Percentiles rank a stretch among this genome's conserved stretches.
Evolutionary conservation across 352 stramenopile species (phyloP).

Genomic region (Globisporangium parvum): DNA sequence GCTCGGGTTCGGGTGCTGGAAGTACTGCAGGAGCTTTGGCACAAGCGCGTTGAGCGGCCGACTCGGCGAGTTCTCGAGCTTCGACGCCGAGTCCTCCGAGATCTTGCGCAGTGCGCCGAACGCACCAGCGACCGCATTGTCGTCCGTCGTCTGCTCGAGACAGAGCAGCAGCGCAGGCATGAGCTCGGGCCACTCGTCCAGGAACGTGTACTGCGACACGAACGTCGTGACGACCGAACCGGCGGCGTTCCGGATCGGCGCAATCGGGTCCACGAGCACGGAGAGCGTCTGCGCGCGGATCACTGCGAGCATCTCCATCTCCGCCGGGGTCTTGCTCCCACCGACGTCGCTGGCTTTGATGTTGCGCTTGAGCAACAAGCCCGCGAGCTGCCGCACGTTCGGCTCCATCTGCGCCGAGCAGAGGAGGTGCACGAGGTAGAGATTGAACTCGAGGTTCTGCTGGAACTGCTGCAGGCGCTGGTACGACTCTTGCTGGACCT

Average conservation of each 20-base stretch:
- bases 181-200: constrained; percentile 87
- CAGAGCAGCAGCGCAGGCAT: constrained; percentile 63
- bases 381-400: constrained; percentile 72
- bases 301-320: constrained; percentile 73
- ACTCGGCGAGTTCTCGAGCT: constrained; percentile 85
- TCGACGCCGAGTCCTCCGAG: constrained; percentile 85
- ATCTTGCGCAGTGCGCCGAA: constrained; percentile 87
- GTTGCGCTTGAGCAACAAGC: constrained; percentile 82
- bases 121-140: constrained; percentile 65
- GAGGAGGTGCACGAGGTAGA: constrained; percentile 84
- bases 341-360: constrained; percentile 73
- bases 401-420: constrained; percentile 49
- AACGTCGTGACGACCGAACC: constrained; percentile 82
- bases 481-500: constrained; percentile 79
- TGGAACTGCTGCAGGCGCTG: constrained; percentile 82
- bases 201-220: constrained; percentile 82
- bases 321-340: constrained; percentile 36
- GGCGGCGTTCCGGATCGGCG: constrained; percentile 73
- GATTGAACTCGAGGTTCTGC: constrained; percentile 86
- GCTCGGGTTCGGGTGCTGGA: constrained; percentile 66
- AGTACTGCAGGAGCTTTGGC: constrained; percentile 86
- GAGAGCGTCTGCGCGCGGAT: constrained; percentile 72
- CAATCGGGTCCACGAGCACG: constrained; percentile 53
- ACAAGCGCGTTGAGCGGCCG: constrained; percentile 84
- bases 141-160: constrained; percentile 57